These are phyloP conservation scores for Colletotrichum spinosum DNA, from an alignment of 2,329 filamentous ascomycete genomes.

Conservation along the genomic window DNA sequence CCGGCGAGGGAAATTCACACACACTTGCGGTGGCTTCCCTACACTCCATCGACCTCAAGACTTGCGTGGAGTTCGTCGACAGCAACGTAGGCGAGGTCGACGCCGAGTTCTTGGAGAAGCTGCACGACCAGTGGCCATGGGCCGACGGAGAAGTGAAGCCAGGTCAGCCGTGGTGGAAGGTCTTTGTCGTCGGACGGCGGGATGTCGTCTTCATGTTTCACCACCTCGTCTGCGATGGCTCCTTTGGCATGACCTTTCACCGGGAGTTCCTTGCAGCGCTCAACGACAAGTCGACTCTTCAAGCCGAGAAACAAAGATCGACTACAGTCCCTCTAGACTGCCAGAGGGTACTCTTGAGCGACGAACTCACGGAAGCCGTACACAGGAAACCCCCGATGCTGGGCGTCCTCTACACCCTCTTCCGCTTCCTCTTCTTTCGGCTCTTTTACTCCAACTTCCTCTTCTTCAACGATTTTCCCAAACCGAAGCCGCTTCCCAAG, in stretches of 20 bases:
- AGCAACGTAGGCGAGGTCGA: conserved; percentile 4
- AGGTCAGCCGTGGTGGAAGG: conserved; percentile 31
- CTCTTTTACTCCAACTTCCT: conserved; percentile 33
- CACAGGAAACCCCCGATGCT: conserved; percentile 23
- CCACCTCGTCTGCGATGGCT: conserved; percentile 33
- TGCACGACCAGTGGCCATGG: conserved; percentile 30
- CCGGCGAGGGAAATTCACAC: conserved; percentile 16
- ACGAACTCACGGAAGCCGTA: conserved; percentile 3
- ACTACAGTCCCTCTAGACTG: conserved; percentile 3
- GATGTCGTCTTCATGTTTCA: conserved; percentile 32
- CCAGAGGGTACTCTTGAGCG: conserved; percentile 12
- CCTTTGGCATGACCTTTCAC: conserved; percentile 31
- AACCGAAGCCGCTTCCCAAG: conserved; percentile 7
- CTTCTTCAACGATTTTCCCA: conserved; percentile 29
- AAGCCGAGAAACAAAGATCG: background rate
- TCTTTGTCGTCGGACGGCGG: conserved; percentile 22
- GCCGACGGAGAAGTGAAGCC: conserved; percentile 16
- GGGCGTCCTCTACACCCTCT: conserved; percentile 26
- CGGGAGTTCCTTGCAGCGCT: conserved; percentile 28
- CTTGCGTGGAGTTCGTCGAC: conserved; percentile 33
- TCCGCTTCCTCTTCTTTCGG: conserved; percentile 23
- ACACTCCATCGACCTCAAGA: conserved; percentile 20
- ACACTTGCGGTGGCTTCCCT: conserved; percentile 22
- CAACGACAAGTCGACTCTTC: conserved; percentile 6
- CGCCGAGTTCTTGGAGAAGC: conserved; percentile 1